These are phyloP conservation scores for Phaeosphaeria sp. DNA, from an alignment of 2,329 filamentous ascomycete genomes.

Conservation along the genomic window DNA sequence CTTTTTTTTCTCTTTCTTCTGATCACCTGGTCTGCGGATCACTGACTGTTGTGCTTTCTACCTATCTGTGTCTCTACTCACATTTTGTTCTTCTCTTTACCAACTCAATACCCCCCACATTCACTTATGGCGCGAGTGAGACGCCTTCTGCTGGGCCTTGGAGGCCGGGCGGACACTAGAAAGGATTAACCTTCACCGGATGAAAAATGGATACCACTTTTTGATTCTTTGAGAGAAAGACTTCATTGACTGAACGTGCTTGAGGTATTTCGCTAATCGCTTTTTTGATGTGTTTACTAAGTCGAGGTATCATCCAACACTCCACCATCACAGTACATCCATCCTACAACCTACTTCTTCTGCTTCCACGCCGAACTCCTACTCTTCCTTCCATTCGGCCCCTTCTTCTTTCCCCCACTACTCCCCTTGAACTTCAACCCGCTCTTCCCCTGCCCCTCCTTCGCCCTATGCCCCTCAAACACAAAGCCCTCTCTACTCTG, in stretches of 20 bases:
- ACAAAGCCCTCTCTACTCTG: constrained; percentile 73
- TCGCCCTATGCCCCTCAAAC: constrained; percentile 83
- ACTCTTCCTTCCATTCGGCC: constrained; percentile 52
- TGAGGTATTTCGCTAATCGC: too few relatives aligned
- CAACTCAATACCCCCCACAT: constrained; percentile 33
- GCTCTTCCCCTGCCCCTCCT: constrained; percentile 68
- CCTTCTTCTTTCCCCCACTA: constrained; percentile 46
- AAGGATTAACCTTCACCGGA: constrained; percentile 47
- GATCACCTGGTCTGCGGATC: constrained; percentile 3
- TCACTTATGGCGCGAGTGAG: constrained; percentile 32
- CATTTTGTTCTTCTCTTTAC: not conserved
- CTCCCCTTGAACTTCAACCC: constrained; percentile 65
- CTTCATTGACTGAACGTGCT: too few relatives aligned
- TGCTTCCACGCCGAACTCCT: constrained; percentile 56
- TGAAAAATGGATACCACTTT: constrained; percentile 38
- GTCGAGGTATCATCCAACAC: not conserved
- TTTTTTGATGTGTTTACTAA: not conserved
- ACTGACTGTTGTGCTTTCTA: constrained; percentile 15
- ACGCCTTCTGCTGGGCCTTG: constrained; percentile 25
- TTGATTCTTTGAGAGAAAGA: constrained; percentile 4
- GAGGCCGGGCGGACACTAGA: constrained; percentile 37
- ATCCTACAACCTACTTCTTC: constrained; percentile 32
- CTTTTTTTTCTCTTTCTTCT: constrained; percentile 18
- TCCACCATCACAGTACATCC: not conserved
- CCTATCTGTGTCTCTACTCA: constrained; percentile 6